phyloP scores from a whole-genome alignment of 192 early-diverging fungal genomes.

The Linnemannia exigua region DNA sequence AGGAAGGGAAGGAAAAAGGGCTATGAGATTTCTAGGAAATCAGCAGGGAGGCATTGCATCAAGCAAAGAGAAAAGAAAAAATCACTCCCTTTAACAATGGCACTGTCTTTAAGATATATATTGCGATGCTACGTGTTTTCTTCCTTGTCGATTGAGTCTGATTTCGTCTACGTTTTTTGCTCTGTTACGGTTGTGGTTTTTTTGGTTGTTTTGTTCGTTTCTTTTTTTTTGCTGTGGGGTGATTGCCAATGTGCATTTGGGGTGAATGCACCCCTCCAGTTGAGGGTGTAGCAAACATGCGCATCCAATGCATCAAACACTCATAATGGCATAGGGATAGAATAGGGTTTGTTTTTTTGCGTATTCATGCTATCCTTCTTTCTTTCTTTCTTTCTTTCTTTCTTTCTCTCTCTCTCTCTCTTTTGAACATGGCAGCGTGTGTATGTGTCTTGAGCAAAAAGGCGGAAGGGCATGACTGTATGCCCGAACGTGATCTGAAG shows the following conservation, averaged over 20 bases:
- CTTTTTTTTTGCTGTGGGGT: neutral
- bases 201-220: too few species aligned
- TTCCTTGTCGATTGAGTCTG: neutral
- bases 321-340: neutral
- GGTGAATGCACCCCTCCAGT: too few species aligned
- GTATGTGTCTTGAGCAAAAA: neutral
- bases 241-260: neutral
- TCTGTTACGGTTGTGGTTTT: neutral
- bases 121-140: conserved; percentile 3
- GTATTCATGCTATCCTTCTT: neutral
- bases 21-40: neutral
- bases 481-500: neutral
- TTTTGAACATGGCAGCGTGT: neutral
- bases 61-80: neutral
- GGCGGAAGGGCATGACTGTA: neutral
- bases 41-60: neutral
- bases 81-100: neutral
- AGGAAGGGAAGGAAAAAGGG: neutral
- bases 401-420: neutral
- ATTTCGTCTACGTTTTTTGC: neutral
- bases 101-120: neutral
- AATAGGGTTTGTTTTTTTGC: too few species aligned
- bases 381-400: neutral
- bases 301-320: neutral
- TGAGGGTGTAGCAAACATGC: too few species aligned